Percentiles rank a stretch among this genome's conserved stretches.
phyloP scores from a whole-genome alignment of 176 grass and related monocot species.

The Eleusine coracana region DNA sequence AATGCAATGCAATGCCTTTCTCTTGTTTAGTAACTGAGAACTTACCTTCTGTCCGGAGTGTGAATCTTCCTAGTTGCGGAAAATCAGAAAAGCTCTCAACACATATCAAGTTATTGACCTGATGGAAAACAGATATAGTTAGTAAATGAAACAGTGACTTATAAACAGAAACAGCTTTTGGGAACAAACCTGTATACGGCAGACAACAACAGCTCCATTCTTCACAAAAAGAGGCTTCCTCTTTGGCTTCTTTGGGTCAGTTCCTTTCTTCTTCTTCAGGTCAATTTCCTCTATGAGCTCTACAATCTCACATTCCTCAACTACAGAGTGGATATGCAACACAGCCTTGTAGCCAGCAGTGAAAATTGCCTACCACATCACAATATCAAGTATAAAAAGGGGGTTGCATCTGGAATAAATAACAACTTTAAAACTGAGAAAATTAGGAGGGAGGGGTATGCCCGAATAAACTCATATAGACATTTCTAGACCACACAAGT shows the following conservation, averaged over 20 bases:
- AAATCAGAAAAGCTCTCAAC: conserved; percentile 62
- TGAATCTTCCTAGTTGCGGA: conserved; percentile 73
- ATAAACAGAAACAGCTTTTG: neutral
- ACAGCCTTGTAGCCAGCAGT: conserved; percentile 75
- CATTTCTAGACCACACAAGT: neutral
- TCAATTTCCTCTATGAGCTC: conserved; percentile 72
- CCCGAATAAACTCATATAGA: neutral
- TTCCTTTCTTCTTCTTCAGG: conserved; percentile 61
- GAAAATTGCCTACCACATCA: conserved; percentile 61
- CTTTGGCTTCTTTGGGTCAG: conserved; percentile 61
- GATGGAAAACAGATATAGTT: conserved; percentile 28
- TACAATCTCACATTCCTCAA: conserved; percentile 82
- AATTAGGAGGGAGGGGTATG: neutral
- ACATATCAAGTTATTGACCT: conserved; percentile 73
- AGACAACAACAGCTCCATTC: conserved; percentile 80
- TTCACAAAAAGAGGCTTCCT: conserved; percentile 76
- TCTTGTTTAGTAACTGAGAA: neutral
- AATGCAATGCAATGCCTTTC: neutral
- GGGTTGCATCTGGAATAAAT: neutral
- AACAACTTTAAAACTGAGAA: neutral
- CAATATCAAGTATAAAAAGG: neutral
- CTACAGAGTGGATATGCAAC: conserved; percentile 66
- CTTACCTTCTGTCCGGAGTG: conserved; percentile 68
- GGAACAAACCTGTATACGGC: conserved; percentile 57
- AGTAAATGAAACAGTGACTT: conserved; percentile 17